Evolutionary conservation across 805 yeast genomes (phyloP), one percentile per base, ranked within the genome.

Genomic region (Yamadazyma kitorensis): DNA sequence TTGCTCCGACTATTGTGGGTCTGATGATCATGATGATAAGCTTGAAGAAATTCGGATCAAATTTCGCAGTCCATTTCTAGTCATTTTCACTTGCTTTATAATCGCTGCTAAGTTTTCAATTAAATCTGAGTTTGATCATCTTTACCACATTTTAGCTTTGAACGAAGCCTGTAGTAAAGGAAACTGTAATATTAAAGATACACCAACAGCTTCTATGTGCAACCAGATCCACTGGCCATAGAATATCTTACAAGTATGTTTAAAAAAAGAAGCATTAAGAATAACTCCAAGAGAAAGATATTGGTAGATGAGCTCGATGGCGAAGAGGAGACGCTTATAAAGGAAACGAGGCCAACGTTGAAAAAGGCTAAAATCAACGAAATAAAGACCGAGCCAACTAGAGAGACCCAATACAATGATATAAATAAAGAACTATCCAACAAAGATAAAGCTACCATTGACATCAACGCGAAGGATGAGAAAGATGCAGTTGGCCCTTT

Each of bases 221-320:
- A n/a, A n/a, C n/a, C n/a, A n/a, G n/a, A n/a, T n/a, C n/a, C n/a
- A n/a, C n/a, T n/a, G n/a, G n/a, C n/a, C n/a, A 21, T 21, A 21
- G n/a, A 21, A 9, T 9, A 21, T 9, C 24, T 21, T 9, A 21
- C 9, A 21, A 21, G 24, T 15, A 55, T 54, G 59, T 54, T 55
- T 34, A 55, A 55, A 44, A 55, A 54, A 31, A 35, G 59, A 33
- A 33, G 31, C 12, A 26, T 55, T 5, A 55, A 54, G 30, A 29
- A 33, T 9, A 29, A 22, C 7, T 19, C 36, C n/a, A 40, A 37
- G 17, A 15, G 41, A 19, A 37, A 33, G n/a, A 16, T 32, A 4
- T 27, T 17, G 15, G 28, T 35, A n/a, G 39, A 27, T 25, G 33
- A 12, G 6, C 26, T 19, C 14, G 33, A 29, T 19, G 29, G 18